Base-by-base conservation (phyloP, 75 land plant genomes). In the Picea glauca region DNA sequence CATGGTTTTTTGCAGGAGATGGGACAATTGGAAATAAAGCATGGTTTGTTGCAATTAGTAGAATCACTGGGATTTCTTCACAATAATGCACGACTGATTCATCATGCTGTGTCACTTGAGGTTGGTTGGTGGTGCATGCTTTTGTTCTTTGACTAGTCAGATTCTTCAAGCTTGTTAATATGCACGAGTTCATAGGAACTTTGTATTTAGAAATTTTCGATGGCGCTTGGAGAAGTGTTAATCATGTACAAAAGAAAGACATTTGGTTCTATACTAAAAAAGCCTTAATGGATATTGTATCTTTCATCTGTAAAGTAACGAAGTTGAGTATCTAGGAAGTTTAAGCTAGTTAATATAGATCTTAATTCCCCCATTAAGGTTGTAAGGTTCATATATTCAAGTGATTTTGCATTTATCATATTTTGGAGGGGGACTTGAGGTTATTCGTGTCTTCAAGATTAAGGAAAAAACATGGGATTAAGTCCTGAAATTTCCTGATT, bases 41-140 rank as follows among this genome's bases (percentile, higher is more conserved):
- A 97, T 83, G 99, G 99, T 5, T 77, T 97, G 74, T 87, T 94
- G 38, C 99, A 97, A 86, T 63, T 97, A 66, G 92, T 98, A 26
- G 99, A 94, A 68, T 60, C 98, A 4, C 84, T 97, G 75, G 89
- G 89, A 58, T 97, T 97, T 79, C 90, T 97, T 31, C 99, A 97
- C 83, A 94, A 86, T 67, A 88, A 94, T 88, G 99, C 99, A 20
- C 95, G 80, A 17, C 92, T 93, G 57, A 85, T 97, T 76, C 99
- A 97, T 81, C 86, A 98, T 18, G 95, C 98, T 50, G 86, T 97
- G 80, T 90, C 94, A 74, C 99, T 98, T 26, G 99, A 97, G 99
- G 99, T 97, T 67, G 35, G 77, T 75, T 23, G 13, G 5, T 46
- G 23, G 17, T 73, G 9, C 17, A 74, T n/a, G 13, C 18, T 31